Conservation (phyloP, 257 asterid species). For the Haberlea rhodopensis region DNA sequence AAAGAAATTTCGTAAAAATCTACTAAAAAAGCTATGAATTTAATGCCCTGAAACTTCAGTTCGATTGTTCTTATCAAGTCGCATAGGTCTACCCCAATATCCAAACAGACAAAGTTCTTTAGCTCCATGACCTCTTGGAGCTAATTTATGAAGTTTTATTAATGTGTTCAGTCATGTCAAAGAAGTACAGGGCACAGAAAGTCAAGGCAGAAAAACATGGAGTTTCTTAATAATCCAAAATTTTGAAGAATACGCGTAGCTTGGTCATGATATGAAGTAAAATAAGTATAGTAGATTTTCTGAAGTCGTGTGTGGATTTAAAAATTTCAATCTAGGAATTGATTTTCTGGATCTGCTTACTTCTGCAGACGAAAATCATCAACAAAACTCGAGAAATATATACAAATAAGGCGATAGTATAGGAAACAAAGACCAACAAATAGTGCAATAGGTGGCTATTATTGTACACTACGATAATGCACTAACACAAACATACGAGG, state of each 20-base stretch:
- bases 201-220: neutral
- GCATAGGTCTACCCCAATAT: too few relatives aligned
- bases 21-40: too few relatives aligned
- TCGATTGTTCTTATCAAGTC: too few relatives aligned
- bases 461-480: neutral
- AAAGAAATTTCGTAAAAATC: too few relatives aligned
- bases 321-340: too few relatives aligned
- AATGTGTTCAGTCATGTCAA: neutral
- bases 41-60: too few relatives aligned
- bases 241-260: neutral
- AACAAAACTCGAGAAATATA: neutral
- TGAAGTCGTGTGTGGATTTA: neutral
- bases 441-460: neutral
- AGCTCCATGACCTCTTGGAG: too few relatives aligned
- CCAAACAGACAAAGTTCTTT: too few relatives aligned
- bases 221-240: neutral
- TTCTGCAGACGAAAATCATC: neutral
- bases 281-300: neutral
- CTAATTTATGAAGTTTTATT: too few relatives aligned
- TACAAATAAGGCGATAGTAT: neutral
- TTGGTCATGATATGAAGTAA: conserved; percentile 6
- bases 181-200: neutral
- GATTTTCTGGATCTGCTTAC: neutral
- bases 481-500: neutral
- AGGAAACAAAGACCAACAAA: neutral